A percentile compares a stretch with the other conserved stretches of the same genome.
These are phyloP conservation scores for Crepidotus variabilis DNA, from an alignment of 768 basidiomycete species.

Conservation along the genomic window DNA sequence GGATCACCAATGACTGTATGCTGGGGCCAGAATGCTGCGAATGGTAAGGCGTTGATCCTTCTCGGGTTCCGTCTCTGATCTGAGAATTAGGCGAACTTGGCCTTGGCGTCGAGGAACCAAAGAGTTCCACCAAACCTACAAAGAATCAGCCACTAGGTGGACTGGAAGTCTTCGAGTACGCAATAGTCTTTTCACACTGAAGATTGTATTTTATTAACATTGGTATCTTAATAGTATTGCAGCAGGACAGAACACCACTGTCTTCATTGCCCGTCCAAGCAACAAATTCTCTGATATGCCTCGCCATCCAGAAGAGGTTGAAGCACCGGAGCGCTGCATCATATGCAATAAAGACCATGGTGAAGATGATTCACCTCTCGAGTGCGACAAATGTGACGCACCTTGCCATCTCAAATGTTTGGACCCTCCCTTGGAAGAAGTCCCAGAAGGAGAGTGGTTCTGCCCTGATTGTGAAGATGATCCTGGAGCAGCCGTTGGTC, in stretches of 20 bases:
- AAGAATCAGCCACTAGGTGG: conserved; percentile 67
- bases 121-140: conserved; percentile 83
- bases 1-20: conserved; percentile 77
- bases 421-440: conserved; percentile 64
- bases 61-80: background rate
- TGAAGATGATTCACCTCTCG: conserved; percentile 71
- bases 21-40: conserved; percentile 85
- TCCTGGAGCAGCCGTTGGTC: conserved; percentile 52
- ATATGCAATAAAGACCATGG: conserved; percentile 69
- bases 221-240: conserved; percentile 52
- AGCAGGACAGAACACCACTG: conserved; percentile 82
- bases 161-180: conserved; percentile 75
- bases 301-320: conserved; percentile 73
- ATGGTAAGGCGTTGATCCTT: conserved; percentile 40
- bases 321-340: conserved; percentile 64
- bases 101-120: conserved; percentile 73
- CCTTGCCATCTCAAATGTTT: conserved; percentile 87
- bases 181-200: conserved; percentile 1
- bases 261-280: conserved; percentile 76
- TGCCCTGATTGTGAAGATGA: conserved; percentile 69
- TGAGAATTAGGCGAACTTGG: conserved; percentile 67
- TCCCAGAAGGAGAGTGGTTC: conserved; percentile 94
- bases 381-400: conserved; percentile 95
- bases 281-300: conserved; percentile 75
- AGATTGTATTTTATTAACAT: background rate